Base-by-base conservation (phyloP, 768 basidiomycete genomes). In the Cystobasidium tubakii region DNA sequence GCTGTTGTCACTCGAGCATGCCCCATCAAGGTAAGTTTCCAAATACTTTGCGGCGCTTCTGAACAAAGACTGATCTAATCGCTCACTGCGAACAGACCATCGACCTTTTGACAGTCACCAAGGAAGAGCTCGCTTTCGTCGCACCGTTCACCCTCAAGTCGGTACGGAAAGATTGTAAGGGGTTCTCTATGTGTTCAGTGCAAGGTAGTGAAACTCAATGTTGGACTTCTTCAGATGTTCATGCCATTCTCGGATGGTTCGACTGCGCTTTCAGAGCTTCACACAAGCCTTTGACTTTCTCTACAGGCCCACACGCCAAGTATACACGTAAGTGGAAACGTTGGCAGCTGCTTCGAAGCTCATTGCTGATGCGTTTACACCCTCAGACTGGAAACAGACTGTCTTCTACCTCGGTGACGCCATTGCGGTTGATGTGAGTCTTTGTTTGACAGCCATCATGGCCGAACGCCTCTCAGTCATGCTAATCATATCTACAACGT, bases 191-290 rank as follows among this genome's bases (percentile, higher is more conserved):
- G 6, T 6, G 39, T 39, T 6, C 15, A 6, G 6, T 15, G 39
- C 39, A 39, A 39, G 39, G 15, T 39, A 6, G 39, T 39, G 39
- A n/a, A n/a, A n/a, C n/a, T n/a, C n/a, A n/a, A n/a, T n/a, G n/a
- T n/a, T n/a, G n/a, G n/a, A n/a, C n/a, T n/a, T n/a, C 42, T 54
- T 1, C 78, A 98, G 94, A 94, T 80, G 85, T 92, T 31, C 96
- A 99, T 80, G 96, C 96, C 27, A 96, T 97, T 88, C 87, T 99
- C 63, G 93, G 92, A 39, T 99, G 96, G 96, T 99, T 99, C 83
- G 96, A 99, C 81, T 89, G 95, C 80, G 85, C 88, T 50, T 99
- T 99, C 84, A 89, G 90, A 73, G 92, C 90, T 81, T 92, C 92
- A 71, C 96, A 98, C 85, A 96, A 92, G 82, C 91, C 90, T 80